A percentile compares a stretch with the other conserved stretches of the same genome.
Conservation (phyloP, 306 rosid species). For the Trichosanthes cucumerina region DNA sequence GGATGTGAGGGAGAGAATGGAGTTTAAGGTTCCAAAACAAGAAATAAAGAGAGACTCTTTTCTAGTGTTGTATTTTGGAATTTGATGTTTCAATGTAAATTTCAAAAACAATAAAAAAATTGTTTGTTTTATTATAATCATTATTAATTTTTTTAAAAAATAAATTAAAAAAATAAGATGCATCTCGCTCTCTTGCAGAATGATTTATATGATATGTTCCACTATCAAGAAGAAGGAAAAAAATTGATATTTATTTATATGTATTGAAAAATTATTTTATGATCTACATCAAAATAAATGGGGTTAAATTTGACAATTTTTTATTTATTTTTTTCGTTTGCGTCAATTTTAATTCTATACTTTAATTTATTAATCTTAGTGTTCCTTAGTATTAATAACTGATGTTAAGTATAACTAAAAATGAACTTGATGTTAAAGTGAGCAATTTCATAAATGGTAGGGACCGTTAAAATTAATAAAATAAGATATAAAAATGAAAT, state of each 20-base stretch:
- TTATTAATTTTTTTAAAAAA: neutral
- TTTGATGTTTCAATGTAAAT: conserved; percentile 5
- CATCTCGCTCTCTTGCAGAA: neutral
- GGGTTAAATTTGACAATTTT: neutral
- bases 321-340: neutral
- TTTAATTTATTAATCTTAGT: neutral
- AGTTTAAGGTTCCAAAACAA: conserved; percentile 8
- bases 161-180: neutral
- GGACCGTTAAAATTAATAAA: conserved; percentile 2
- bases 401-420: neutral
- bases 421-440: neutral
- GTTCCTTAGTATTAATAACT: neutral
- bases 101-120: neutral
- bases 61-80: conserved; percentile 1
- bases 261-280: neutral
- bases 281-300: neutral
- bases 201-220: neutral
- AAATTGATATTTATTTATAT: neutral
- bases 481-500: neutral
- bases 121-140: neutral
- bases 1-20: neutral
- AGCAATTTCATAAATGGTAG: neutral
- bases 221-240: neutral
- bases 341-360: neutral
- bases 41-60: conserved; percentile 1